Evolutionary conservation across 805 yeast species (phyloP).

Genomic region (Suhomyces sp.): DNA sequence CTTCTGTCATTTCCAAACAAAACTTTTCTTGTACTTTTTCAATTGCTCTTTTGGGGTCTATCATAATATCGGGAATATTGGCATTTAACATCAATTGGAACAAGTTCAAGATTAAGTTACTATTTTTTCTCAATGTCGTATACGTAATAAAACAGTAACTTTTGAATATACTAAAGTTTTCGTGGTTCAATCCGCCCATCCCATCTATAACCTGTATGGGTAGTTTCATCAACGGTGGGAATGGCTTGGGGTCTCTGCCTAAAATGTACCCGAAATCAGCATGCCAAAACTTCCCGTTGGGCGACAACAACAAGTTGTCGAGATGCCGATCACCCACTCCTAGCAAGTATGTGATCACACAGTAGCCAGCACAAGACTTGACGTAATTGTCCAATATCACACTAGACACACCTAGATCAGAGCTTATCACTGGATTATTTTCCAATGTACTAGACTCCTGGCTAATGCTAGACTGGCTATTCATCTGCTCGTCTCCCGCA

Average conservation of each 20-base stretch:
- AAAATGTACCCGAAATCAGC: slow-evolving; percentile 96
- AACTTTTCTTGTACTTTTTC: slow-evolving; percentile 92
- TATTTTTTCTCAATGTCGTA: slow-evolving; percentile 82
- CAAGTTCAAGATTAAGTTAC: slow-evolving; percentile 83
- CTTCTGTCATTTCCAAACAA: slow-evolving; percentile 89
- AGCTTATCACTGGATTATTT: slow-evolving; percentile 30
- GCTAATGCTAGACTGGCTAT: neutral
- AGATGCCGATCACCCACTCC: slow-evolving; percentile 98
- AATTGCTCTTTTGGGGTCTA: slow-evolving; percentile 83
- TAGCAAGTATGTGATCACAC: slow-evolving; percentile 88
- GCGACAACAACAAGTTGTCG: slow-evolving; percentile 80
- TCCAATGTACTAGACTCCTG: slow-evolving; percentile 8
- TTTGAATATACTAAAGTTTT: slow-evolving; percentile 81
- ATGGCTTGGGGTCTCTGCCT: slow-evolving; percentile 97
- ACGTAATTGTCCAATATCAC: slow-evolving; percentile 91
- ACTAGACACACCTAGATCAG: slow-evolving; percentile 49
- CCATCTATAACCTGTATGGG: slow-evolving; percentile 97
- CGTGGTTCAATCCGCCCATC: slow-evolving; percentile 90
- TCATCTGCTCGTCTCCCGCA: neutral
- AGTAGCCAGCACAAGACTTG: slow-evolving; percentile 94
- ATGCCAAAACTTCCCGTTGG: slow-evolving; percentile 87
- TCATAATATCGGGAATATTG: slow-evolving; percentile 82
- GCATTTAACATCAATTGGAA: slow-evolving; percentile 94
- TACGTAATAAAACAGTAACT: slow-evolving; percentile 94
- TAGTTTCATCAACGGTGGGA: slow-evolving; percentile 96